A percentile compares a stretch with the other conserved stretches of the same genome.
Conservation (phyloP, 495 filamentous ascomycete species). For the Aspergillus nidulans region DNA sequence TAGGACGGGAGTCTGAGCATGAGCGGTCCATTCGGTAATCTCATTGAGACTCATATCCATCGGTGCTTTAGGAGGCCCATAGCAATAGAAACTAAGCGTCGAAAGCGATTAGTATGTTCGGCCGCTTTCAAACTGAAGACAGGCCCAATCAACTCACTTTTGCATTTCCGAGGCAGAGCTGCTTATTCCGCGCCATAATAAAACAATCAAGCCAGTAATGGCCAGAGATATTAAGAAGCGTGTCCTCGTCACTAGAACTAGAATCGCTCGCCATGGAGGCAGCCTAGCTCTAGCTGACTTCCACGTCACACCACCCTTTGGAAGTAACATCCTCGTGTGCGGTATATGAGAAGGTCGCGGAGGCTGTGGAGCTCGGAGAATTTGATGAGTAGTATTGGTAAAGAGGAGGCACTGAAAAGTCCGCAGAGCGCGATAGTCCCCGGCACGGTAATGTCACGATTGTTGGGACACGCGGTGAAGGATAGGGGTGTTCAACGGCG, state of each 20-base stretch:
- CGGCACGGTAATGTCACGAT: conserved; percentile 5
- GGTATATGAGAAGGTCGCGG: conserved; percentile 5
- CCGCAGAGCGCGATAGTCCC: conserved; percentile 20
- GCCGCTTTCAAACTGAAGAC: neutral
- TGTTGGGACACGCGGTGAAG: conserved; percentile 3
- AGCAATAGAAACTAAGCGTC: conserved; percentile 85
- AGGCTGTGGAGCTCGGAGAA: conserved; percentile 2
- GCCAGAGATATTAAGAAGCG: conserved; percentile 74
- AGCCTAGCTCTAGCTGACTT: conserved; percentile 80
- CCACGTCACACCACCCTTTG: conserved; percentile 88
- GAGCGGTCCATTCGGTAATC: conserved; percentile 80
- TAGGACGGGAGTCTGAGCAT: conserved; percentile 85
- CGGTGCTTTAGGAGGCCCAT: conserved; percentile 85
- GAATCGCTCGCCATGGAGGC: conserved; percentile 76
- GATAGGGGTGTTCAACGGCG: conserved; percentile 4
- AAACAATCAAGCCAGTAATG: conserved; percentile 65
- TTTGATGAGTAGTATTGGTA: conserved; percentile 7
- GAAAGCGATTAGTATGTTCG: neutral
- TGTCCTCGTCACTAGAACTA: conserved; percentile 70
- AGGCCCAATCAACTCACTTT: conserved; percentile 51
- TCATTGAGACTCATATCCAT: conserved; percentile 93
- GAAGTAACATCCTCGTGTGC: conserved; percentile 60
- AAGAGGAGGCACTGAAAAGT: conserved; percentile 1
- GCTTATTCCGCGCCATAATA: conserved; percentile 87
- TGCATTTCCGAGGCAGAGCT: conserved; percentile 84